Evolutionary conservation across 495 filamentous ascomycete species (phyloP).

Genomic region (Talaromyces borbonicus): DNA sequence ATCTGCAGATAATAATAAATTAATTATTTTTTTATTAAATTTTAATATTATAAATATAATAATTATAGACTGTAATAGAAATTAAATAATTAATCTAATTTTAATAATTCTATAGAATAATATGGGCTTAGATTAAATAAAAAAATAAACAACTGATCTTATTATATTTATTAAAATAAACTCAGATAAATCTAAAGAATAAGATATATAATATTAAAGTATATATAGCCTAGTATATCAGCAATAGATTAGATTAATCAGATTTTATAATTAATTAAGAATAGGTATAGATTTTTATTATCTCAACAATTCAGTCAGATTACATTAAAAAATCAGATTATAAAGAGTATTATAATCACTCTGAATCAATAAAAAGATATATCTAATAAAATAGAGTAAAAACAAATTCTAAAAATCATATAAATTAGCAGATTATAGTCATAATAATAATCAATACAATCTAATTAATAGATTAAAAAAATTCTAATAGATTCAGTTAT

Average conservation of each 20-base stretch:
- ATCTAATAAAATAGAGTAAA: neutral
- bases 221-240: neutral
- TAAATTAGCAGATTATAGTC: neutral
- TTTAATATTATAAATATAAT: too few species aligned
- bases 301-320: neutral
- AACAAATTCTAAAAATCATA: neutral
- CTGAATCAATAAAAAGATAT: neutral
- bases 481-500: too few species aligned
- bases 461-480: too few species aligned
- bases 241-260: neutral
- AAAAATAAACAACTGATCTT: neutral
- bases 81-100: neutral
- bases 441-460: neutral
- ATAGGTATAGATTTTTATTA: neutral
- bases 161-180: neutral
- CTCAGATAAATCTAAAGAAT: neutral
- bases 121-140: neutral
- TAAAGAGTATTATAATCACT: neutral
- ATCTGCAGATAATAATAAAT: too few species aligned
- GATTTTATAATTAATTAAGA: neutral
- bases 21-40: too few species aligned
- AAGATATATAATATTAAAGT: neutral
- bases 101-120: neutral
- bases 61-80: too few species aligned
- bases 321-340: neutral